Evolutionary conservation across 805 yeast species (phyloP).

Genomic region (Cyberlindnera meyerae): DNA sequence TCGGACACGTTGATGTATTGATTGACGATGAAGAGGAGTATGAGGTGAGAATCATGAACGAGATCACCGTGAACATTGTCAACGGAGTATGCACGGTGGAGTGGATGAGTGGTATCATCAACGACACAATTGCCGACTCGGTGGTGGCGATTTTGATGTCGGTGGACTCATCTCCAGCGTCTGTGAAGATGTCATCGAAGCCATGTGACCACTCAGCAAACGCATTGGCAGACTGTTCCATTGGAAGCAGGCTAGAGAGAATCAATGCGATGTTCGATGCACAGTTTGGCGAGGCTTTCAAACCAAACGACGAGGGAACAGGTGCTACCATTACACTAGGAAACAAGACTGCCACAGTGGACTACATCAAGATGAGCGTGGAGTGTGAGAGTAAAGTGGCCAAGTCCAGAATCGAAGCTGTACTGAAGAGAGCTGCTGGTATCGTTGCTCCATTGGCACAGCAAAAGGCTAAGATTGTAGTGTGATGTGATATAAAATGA

Average conservation of each 20-base stretch:
- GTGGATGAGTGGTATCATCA: constrained; percentile 87
- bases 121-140: constrained; percentile 92
- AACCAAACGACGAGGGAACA: constrained; percentile 33
- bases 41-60: constrained; percentile 58
- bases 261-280: constrained; percentile 63
- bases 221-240: constrained; percentile 30
- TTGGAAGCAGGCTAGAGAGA: constrained; percentile 42
- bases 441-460: constrained; percentile 80
- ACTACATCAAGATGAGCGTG: constrained; percentile 61
- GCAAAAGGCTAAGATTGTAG: constrained; percentile 26
- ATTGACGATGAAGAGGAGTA: constrained; percentile 49
- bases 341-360: constrained; percentile 63
- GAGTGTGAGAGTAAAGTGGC: constrained; percentile 70
- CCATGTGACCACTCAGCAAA: constrained; percentile 42
- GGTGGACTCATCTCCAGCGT: constrained; percentile 92
- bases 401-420: constrained; percentile 76
- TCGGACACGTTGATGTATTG: constrained; percentile 70
- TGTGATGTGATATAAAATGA: too few relatives aligned
- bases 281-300: constrained; percentile 82
- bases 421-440: constrained; percentile 69
- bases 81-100: constrained; percentile 60
- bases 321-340: constrained; percentile 71
- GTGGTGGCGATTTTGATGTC: constrained; percentile 85
- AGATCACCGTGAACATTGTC: constrained; percentile 45
- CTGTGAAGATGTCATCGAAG: constrained; percentile 79